Base-by-base conservation (phyloP, 108 stramenopile species). In the Discostella stelligeroides region DNA sequence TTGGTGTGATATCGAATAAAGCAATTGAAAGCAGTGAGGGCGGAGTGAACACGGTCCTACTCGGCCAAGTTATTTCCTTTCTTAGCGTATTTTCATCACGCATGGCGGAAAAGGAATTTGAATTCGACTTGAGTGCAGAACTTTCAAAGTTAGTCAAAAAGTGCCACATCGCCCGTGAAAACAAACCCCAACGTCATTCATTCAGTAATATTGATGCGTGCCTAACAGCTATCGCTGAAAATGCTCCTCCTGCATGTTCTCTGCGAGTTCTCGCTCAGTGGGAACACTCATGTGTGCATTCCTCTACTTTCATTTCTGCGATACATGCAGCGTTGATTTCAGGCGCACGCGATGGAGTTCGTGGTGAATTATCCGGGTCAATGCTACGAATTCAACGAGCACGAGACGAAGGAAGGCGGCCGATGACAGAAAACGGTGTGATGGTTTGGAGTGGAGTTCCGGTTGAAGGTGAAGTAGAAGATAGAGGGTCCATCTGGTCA, bases 321-420 rank as follows among this genome's bases (percentile, higher is more conserved):
- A 53, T 84, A 27, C 83, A 58, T 53, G 68, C 50, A 17, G 60
- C 78, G 14, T 59, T 89, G 61, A 50, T 79, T 38, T 71, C 84
- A 18, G 87, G 85, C 4, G 85, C 86, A 38, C 77, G 79, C 24
- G 75, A 80, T 42, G 73, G 83, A 29, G 50, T 81, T 42, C 58
- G 70, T 39, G 80, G 46, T 15, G 91, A 87, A 76, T 53, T 88
- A 20, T 89, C 91, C 13, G 84, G 85, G 17, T 86, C 90, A 12
- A 48, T 92, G 68, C 68, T 92, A n/a, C 78, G 87, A 64, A 62
- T 92, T 47, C 73, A 83, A 43, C 54, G 82, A 24, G 80, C 83
- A 13, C 80, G 91, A 18, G 79, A 76, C 50, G 79, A 80, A 60
- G 58, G 57, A 50, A 51, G 58, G 41, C 12, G 40, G 37, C 57